A percentile compares a stretch with the other conserved stretches of the same genome.
Evolutionary conservation across 2,329 filamentous ascomycete species (phyloP).

Genomic region (Fusarium clavum): DNA sequence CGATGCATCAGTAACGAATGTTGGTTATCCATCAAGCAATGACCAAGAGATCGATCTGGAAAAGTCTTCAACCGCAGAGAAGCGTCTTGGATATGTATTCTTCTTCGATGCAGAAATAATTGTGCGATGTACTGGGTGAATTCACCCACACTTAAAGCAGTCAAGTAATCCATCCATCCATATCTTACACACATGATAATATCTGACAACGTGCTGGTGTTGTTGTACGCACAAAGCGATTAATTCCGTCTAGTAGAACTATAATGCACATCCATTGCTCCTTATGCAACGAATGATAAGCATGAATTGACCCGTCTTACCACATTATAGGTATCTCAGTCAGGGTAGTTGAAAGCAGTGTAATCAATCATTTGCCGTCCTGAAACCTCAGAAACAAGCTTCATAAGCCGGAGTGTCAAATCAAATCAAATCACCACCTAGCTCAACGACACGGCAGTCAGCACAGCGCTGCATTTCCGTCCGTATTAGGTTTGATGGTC

Average conservation of each 20-base stretch:
- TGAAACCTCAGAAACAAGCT: slow-evolving; percentile 18
- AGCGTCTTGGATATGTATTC: background rate
- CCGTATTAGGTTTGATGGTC: slow-evolving; percentile 10
- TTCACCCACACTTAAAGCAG: background rate
- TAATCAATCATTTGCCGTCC: slow-evolving; percentile 1
- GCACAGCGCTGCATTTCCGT: slow-evolving; percentile 6
- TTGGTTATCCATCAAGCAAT: background rate
- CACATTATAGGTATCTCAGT: background rate
- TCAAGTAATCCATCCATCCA: slow-evolving; percentile 1
- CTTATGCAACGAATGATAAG: slow-evolving; percentile 16
- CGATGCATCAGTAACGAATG: slow-evolving; percentile 18
- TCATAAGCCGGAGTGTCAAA: slow-evolving; percentile 2
- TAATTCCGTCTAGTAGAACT: slow-evolving; percentile 1
- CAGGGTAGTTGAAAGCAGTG: background rate
- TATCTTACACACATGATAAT: slow-evolving; percentile 27
- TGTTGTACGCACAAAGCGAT: slow-evolving; percentile 10
- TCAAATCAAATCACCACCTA: background rate
- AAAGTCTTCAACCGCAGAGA: background rate
- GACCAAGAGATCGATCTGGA: slow-evolving; percentile 18
- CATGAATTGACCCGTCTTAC: slow-evolving; percentile 28
- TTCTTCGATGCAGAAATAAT: background rate
- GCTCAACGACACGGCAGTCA: slow-evolving; percentile 18
- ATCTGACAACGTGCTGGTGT: slow-evolving; percentile 11
- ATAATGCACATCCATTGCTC: background rate
- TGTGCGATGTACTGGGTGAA: background rate